Conservation (phyloP, 306 rosid genomes). For the Ormosia semicastrata region DNA sequence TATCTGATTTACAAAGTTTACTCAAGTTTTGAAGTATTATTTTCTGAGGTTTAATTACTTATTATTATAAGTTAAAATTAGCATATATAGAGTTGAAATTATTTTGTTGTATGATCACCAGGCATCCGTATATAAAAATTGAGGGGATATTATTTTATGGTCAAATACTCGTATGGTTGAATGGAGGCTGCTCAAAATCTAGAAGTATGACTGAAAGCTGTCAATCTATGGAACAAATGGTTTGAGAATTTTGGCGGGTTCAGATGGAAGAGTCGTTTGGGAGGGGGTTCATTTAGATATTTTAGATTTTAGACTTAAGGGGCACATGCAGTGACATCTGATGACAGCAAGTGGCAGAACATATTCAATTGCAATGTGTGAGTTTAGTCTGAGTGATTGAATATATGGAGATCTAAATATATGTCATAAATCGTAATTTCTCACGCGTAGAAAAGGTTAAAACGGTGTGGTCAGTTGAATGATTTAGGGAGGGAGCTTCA, state of each 20-base stretch:
- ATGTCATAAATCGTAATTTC: no score
- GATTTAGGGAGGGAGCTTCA: background rate
- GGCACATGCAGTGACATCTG: background rate
- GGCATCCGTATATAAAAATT: background rate
- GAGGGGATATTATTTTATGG: background rate
- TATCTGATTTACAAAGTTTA: no score
- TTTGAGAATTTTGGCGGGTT: background rate
- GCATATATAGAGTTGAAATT: background rate
- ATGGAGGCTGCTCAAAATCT: constrained; percentile 29
- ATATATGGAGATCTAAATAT: no score
- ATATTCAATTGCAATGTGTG: background rate
- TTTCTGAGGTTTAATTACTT: no score
- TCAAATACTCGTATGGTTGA: constrained; percentile 25
- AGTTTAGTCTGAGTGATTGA: no score
- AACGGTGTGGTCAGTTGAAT: background rate
- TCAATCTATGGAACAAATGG: constrained; percentile 6
- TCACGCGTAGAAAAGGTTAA: no score
- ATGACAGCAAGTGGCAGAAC: background rate
- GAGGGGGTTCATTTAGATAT: background rate
- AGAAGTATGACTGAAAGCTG: background rate
- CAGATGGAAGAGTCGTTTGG: background rate
- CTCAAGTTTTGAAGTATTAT: no score
- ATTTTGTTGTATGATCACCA: background rate
- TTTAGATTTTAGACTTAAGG: background rate
- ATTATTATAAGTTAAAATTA: no score